phyloP scores from a whole-genome alignment of 2,329 filamentous ascomycete species.

The Colletotrichum liriopes region DNA sequence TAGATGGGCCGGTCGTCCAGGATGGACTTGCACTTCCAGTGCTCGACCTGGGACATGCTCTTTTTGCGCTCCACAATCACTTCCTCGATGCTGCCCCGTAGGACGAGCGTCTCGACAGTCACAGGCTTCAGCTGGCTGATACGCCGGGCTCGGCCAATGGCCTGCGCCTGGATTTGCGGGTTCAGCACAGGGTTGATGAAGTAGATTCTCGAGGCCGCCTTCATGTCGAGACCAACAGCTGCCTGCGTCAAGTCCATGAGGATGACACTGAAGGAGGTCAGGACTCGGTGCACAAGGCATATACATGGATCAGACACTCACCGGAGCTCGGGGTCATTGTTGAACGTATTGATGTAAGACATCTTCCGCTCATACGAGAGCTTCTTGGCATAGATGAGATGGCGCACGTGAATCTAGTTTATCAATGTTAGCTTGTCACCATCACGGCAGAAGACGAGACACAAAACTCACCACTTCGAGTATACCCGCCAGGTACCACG shows the following conservation, averaged over 20 bases:
- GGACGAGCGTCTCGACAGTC: conserved; percentile 87
- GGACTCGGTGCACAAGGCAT: not conserved
- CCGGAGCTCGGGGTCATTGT: conserved; percentile 76
- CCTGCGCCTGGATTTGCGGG: conserved; percentile 88
- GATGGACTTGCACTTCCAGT: conserved; percentile 69
- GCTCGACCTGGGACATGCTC: conserved; percentile 80
- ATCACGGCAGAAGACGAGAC: not conserved
- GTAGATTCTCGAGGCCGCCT: conserved; percentile 86
- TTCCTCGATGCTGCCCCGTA: conserved; percentile 87
- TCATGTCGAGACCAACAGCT: conserved; percentile 89
- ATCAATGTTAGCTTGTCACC: conserved; percentile 25
- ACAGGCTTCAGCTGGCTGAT: conserved; percentile 88
- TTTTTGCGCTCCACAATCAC: conserved; percentile 82
- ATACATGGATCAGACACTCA: conserved; percentile 42
- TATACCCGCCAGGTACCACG: conserved; percentile 87
- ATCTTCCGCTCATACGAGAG: conserved; percentile 75
- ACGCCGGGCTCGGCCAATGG: conserved; percentile 89
- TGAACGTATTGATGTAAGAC: conserved; percentile 85
- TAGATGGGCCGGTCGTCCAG: conserved; percentile 72
- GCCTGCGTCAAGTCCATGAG: conserved; percentile 94
- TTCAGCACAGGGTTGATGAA: conserved; percentile 92
- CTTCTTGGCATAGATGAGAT: conserved; percentile 78
- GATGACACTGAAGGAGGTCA: conserved; percentile 70
- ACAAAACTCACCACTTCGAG: conserved; percentile 75
- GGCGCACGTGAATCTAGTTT: conserved; percentile 67